These are phyloP conservation scores for Penicillium cinerascens DNA, from an alignment of 495 filamentous ascomycete species.

Conservation along the genomic window DNA sequence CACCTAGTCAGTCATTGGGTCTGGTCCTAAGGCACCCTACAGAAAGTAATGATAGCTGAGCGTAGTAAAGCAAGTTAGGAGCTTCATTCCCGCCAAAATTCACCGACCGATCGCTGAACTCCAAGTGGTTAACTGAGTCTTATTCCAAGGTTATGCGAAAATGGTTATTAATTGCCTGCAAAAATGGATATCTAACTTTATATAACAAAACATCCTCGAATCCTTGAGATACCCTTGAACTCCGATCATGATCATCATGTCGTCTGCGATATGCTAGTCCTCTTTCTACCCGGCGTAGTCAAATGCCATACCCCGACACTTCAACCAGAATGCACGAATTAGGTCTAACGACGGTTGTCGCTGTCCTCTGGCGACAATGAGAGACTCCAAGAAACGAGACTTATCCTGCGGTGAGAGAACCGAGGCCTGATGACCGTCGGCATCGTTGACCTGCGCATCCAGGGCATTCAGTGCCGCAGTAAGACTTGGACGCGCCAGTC, in stretches of 20 bases:
- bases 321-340: conserved; percentile 66
- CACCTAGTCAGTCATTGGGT: neutral
- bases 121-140: too few species aligned
- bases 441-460: conserved; percentile 31
- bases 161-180: neutral
- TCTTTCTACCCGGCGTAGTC: conserved; percentile 49
- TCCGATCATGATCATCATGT: neutral
- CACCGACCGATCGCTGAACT: too few species aligned
- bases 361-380: conserved; percentile 56
- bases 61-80: neutral
- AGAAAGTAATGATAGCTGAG: neutral
- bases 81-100: neutral
- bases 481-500: conserved; percentile 62
- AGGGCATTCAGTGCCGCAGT: conserved; percentile 53
- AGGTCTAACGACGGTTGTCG: conserved; percentile 53
- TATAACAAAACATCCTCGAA: neutral
- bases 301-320: conserved; percentile 64
- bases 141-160: neutral
- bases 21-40: neutral
- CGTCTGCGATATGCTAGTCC: neutral
- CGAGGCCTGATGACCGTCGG: conserved; percentile 20
- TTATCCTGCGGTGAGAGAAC: conserved; percentile 30
- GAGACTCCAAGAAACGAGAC: conserved; percentile 34
- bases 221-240: neutral
- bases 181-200: neutral